These are phyloP conservation scores for Discostella pseudostelligera DNA, from an alignment of 108 stramenopile species.

Conservation along the genomic window DNA sequence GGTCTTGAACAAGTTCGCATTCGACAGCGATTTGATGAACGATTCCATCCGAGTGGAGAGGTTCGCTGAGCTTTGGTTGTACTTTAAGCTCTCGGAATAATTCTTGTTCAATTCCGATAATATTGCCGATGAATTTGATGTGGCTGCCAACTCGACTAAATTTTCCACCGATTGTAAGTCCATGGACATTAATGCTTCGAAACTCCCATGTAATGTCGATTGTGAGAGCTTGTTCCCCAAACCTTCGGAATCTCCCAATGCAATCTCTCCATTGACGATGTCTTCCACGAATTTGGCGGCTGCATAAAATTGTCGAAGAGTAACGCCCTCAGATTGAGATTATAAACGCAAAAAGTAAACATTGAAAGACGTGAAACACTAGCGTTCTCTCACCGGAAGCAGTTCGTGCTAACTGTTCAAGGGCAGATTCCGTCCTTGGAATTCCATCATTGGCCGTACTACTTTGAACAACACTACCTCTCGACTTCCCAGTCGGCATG, in stretches of 20 bases:
- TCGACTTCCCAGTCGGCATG: too few relatives aligned
- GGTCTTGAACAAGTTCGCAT: conserved; percentile 61
- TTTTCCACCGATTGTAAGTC: conserved; percentile 89
- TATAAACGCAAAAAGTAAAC: background rate
- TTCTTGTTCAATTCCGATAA: conserved; percentile 23
- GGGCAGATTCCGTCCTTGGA: conserved; percentile 26
- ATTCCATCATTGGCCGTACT: conserved; percentile 40
- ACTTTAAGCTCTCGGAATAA: background rate
- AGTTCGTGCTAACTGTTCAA: conserved; percentile 75
- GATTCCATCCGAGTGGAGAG: conserved; percentile 58
- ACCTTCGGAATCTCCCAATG: conserved; percentile 47
- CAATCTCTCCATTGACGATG: conserved; percentile 58
- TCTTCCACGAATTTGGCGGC: conserved; percentile 53
- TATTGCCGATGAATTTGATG: conserved; percentile 28
- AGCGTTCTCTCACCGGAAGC: conserved; percentile 48
- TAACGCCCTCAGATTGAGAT: background rate
- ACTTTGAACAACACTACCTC: too few relatives aligned
- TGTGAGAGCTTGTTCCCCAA: conserved; percentile 51
- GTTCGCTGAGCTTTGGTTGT: conserved; percentile 16
- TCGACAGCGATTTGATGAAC: conserved; percentile 65
- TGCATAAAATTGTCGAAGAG: background rate
- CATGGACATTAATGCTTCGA: conserved; percentile 86
- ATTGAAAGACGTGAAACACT: background rate
- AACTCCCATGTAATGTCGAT: conserved; percentile 68
- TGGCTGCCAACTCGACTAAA: conserved; percentile 62